Evolutionary conservation across 2,329 filamentous ascomycete genomes (phyloP), one percentile per base, ranked within the genome.

Genomic region (Gyromitra esculenta): DNA sequence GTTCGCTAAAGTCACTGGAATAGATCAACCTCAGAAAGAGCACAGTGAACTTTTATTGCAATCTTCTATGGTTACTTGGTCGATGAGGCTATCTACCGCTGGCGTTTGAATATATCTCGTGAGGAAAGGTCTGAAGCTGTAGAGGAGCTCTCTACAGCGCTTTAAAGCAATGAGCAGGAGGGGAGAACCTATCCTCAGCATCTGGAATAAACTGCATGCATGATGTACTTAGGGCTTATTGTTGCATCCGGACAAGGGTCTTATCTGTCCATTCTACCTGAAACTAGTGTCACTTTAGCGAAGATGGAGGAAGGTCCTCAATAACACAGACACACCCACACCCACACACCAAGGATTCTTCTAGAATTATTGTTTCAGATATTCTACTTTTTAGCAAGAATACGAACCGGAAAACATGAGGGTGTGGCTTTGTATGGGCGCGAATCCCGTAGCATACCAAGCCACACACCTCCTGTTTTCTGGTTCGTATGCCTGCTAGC

Each of bases 1-100:
- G 37, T 50, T 77, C 71, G 75, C 64, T 66, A 74, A 76, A 54
- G 69, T 74, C 63, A 68, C 56, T 63, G 45, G 69, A 67, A 21
- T 13, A 9, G 15, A 4, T 15, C 43, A 54, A 7, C 8, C 8
- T 9, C 5, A 54, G 25, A 54, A 54, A 21, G 5, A 25, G 18
- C 6, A 54, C 25, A 31, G 4, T 31, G 25, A 31, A 31, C 25
- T 31, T 31, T 31, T 31, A 31, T 31, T 31, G 25, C 25, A 31
- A 31, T 31, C 25, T 31, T 31, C 25, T 31, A 31, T 31, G 2
- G 25, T 3, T 31, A 31, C 25, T 31, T 31, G 25, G 4, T 4
- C 25, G 25, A 31, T 4, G 25, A 2, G 25, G 50, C 18, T n/a
- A 57, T 52, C 21, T 7, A 54, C n/a, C n/a, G 4, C 21, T 56